Percentiles rank a stretch among this genome's conserved stretches.
Conservation (phyloP, 129 eudicot genomes). For the Heracleum sosnowskyi region DNA sequence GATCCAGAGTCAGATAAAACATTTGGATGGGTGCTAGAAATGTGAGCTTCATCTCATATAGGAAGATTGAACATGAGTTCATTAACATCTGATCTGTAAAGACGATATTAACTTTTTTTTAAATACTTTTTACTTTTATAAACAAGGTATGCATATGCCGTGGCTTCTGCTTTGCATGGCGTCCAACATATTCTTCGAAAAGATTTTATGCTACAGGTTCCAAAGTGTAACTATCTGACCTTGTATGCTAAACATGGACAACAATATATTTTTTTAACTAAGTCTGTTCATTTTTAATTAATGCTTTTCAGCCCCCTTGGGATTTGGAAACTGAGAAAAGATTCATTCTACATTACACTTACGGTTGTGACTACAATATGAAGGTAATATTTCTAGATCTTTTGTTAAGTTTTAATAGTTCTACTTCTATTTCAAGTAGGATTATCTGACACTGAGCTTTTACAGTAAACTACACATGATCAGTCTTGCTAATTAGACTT, state of each 20-base stretch:
- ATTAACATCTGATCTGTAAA: background rate
- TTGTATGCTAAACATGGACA: background rate
- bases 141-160: conserved; percentile 71
- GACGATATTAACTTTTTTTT: background rate
- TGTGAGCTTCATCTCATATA: conserved; percentile 33
- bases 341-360: conserved; percentile 63
- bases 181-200: conserved; percentile 70
- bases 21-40: conserved; percentile 81
- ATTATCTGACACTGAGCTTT: background rate
- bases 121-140: conserved; percentile 17
- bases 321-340: conserved; percentile 47
- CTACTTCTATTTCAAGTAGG: too few relatives aligned
- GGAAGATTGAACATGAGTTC: conserved; percentile 11
- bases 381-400: conserved; percentile 31
- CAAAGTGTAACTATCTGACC: background rate
- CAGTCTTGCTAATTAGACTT: background rate
- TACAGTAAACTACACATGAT: background rate
- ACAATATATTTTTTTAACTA: background rate
- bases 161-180: conserved; percentile 79
- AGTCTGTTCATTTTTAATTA: background rate
- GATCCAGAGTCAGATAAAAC: conserved; percentile 70
- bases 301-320: conserved; percentile 63
- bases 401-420: background rate
- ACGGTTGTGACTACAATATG: conserved; percentile 72
- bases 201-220: conserved; percentile 77